Evolutionary conservation across 352 stramenopile species (phyloP), one percentile per base, ranked within the genome.

Genomic region (Globisporangium parvum): DNA sequence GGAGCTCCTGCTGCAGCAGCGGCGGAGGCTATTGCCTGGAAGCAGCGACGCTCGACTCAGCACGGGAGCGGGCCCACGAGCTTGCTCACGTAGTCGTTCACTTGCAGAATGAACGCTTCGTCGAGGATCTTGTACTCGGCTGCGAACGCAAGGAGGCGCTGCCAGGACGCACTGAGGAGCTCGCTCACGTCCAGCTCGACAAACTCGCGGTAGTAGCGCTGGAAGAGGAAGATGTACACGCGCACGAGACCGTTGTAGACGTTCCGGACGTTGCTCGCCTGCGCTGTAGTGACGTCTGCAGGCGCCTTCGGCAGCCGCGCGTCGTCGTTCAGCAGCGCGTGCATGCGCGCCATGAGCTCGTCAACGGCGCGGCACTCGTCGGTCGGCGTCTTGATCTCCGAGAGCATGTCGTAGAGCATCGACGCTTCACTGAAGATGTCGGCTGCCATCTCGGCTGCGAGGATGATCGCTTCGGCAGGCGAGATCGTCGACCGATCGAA

Each of bases 321-420:
- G 28, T 61, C 55, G 51, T 60, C 55, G 40, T 51, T 62, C 37
- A 79, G 46, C 39, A 69, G 40, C 23, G 28, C 55, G 33, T 66
- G 57, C 64, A 81, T 62, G 49, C 77, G 72, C 18, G 57, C 60
- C 67, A 86, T 85, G 42, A 86, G 72, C 52, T 85, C 74, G 58
- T 85, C 73, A 44, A 87, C 75, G 12, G 73, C 73, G 53, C 52
- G 60, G 23, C 59, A 58, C 40, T 85, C 75, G n/a, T 68, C 64
- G 3, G 47, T 84, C 24, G 59, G 65, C 6, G 52, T 63, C 59
- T 80, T 78, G 48, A 86, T 69, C 23, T 87, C 78, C 47, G 76
- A 88, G 31, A 82, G 65, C 74, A 87, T 83, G 59, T 87, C 69
- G 63, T 84, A 82, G 57, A 88, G 67, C 57, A 79, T 82, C 18